Evolutionary conservation across 73 alveolate genomes (phyloP).

Genomic region (Symbiodinium pilosum): DNA sequence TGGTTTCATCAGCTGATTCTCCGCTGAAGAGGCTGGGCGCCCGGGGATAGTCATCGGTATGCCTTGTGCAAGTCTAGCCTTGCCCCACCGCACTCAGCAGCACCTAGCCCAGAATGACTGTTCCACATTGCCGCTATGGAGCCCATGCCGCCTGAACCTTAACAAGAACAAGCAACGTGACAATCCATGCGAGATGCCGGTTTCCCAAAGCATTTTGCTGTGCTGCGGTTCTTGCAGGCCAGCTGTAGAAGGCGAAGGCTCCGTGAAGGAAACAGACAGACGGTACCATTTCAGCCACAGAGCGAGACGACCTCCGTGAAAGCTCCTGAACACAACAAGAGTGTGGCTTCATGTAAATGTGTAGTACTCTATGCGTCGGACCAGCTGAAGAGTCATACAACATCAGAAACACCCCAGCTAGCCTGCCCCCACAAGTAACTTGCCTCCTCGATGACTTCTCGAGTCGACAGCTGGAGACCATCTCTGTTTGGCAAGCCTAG

Average conservation of each 20-base stretch:
- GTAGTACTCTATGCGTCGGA: no score
- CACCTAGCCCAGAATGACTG: background rate
- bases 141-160: slow-evolving; percentile 14
- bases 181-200: no score
- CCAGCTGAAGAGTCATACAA: no score
- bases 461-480: slow-evolving; percentile 1
- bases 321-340: background rate
- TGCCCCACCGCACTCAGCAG: background rate
- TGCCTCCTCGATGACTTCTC: background rate
- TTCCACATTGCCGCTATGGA: background rate
- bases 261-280: no score
- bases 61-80: background rate
- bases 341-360: no score
- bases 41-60: slow-evolving; percentile 13
- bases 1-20: slow-evolving; percentile 74
- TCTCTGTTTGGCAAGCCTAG: slow-evolving; percentile 1
- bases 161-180: background rate
- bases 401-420: no score
- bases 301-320: slow-evolving; percentile 6
- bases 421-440: no score
- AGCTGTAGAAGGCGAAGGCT: no score
- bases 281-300: background rate
- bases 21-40: slow-evolving; percentile 87
- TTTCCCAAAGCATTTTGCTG: no score
- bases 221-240: no score